Evolutionary conservation across 2,329 filamentous ascomycete genomes (phyloP).

Genomic region (Colletotrichum cordylinicola): DNA sequence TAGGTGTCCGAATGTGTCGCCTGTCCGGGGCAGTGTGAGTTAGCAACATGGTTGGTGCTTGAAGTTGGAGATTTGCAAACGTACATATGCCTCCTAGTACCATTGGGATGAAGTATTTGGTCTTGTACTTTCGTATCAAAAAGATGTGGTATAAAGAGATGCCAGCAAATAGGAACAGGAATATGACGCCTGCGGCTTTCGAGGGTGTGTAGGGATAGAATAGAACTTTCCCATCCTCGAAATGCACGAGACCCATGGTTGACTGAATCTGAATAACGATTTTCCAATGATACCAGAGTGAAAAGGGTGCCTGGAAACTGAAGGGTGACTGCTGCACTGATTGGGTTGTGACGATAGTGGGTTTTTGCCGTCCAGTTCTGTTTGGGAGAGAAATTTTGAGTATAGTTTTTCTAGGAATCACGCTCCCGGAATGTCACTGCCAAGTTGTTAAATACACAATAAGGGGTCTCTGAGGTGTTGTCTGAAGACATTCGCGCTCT

Average conservation of each 20-base stretch:
- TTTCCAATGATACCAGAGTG: neutral
- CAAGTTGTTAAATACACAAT: neutral
- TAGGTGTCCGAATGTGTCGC: neutral
- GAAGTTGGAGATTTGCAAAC: too few relatives aligned
- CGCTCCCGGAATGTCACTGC: neutral
- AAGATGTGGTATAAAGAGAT: fast-evolving
- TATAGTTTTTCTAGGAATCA: fast-evolving
- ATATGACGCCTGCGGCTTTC: neutral
- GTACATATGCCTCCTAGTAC: neutral
- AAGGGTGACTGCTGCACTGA: fast-evolving
- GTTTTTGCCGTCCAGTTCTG: neutral
- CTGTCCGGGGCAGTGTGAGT: neutral
- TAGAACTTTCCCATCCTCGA: neutral
- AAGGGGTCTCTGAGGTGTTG: neutral
- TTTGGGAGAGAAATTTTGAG: neutral
- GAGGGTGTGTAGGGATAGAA: neutral
- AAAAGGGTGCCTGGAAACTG: neutral
- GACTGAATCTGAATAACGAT: neutral
- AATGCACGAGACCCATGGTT: neutral
- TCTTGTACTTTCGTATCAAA: neutral
- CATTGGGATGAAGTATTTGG: neutral
- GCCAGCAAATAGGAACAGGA: fast-evolving
- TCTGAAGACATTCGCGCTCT: neutral
- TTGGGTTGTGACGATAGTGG: neutral
- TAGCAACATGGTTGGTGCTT: too few relatives aligned